Conservation (phyloP, 192 early-diverging fungal genomes). For the Gigaspora rosea region DNA sequence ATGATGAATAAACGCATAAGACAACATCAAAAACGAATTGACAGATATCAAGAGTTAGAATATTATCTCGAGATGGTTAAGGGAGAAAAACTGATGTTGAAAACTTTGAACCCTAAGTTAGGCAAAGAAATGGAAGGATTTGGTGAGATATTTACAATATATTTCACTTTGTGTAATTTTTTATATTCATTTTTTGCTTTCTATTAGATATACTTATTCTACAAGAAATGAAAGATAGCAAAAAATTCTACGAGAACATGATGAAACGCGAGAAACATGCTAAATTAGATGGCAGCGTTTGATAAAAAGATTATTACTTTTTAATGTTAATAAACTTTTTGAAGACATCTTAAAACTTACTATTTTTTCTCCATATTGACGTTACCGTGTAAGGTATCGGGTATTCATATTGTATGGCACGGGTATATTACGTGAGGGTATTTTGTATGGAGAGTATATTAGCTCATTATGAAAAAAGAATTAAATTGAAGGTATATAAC, state of each 20-base stretch:
- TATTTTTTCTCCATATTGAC: too few species aligned
- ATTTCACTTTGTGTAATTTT: not conserved
- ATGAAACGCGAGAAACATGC: not conserved
- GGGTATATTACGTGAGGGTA: too few species aligned
- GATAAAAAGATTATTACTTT: too few species aligned
- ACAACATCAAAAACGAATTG: slow-evolving; percentile 37
- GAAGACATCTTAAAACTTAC: too few species aligned
- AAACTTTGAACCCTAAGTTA: slow-evolving; percentile 28
- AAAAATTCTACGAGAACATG: not conserved
- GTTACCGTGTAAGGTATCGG: too few species aligned
- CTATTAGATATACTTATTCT: not conserved
- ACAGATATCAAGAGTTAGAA: slow-evolving; percentile 39
- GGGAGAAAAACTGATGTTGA: slow-evolving; percentile 39
- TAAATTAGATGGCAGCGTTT: not conserved
- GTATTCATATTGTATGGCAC: too few species aligned
- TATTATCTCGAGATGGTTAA: slow-evolving; percentile 39
- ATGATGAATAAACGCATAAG: slow-evolving; percentile 48
- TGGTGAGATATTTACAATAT: slow-evolving; percentile 30
- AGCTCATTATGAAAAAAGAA: too few species aligned
- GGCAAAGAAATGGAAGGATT: slow-evolving; percentile 34
- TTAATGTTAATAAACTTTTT: too few species aligned
- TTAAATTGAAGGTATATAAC: too few species aligned
- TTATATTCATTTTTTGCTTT: not conserved
- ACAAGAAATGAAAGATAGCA: slow-evolving; percentile 12
- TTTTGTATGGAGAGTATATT: too few species aligned